Conservation (phyloP, 2,329 filamentous ascomycete species). For the Aureobasidium namibiae region DNA sequence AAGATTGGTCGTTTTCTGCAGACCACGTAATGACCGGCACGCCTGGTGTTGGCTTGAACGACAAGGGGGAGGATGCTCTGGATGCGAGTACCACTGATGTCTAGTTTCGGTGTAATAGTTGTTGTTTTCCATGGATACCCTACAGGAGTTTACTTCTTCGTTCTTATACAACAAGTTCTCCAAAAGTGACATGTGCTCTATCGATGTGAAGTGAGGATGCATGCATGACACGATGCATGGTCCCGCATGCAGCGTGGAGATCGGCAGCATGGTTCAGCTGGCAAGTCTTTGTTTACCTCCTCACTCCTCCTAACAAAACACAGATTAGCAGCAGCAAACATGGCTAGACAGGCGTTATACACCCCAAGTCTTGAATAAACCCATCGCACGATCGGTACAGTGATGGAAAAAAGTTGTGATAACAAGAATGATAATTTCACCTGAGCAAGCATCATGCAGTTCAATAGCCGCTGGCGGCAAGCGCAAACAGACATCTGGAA, state of each 20-base stretch:
- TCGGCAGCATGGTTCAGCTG: background rate
- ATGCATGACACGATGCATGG: background rate
- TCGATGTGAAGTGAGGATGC: background rate
- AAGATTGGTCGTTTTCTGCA: slow-evolving; percentile 16
- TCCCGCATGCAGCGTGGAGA: background rate
- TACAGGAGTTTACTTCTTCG: background rate
- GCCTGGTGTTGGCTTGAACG: slow-evolving; percentile 9
- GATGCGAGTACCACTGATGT: slow-evolving; percentile 15
- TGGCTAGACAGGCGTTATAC: background rate
- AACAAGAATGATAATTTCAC: background rate
- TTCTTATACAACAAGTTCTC: background rate
- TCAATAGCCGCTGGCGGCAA: background rate
- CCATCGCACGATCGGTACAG: no score
- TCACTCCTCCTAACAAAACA: background rate
- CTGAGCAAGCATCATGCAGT: background rate
- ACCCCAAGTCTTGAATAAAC: background rate
- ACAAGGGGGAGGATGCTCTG: background rate
- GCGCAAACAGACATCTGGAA: background rate
- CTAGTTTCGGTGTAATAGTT: background rate
- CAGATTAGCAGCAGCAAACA: background rate
- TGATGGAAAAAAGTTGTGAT: background rate
- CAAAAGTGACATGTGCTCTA: background rate
- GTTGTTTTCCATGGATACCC: background rate
- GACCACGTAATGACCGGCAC: slow-evolving; percentile 15
- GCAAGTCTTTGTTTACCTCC: background rate